Evolutionary conservation across 2,329 filamentous ascomycete species (phyloP).

Genomic region (Alternaria sp.): DNA sequence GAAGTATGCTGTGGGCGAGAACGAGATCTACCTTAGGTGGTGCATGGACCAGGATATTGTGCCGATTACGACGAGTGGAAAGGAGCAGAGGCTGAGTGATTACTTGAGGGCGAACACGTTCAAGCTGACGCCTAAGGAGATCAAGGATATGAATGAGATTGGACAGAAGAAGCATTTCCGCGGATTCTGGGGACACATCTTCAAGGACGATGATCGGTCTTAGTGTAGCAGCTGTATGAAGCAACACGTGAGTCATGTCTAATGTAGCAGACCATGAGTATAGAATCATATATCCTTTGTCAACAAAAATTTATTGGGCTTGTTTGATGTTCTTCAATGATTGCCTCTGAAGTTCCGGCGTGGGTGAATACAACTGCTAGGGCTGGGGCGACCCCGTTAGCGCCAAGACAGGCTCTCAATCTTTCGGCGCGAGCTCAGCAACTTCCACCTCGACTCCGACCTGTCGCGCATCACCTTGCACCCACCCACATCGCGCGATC

Average conservation of each 20-base stretch:
- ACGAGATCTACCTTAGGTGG: constrained; percentile 66
- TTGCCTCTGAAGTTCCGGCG: neutral
- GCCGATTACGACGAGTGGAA: constrained; percentile 65
- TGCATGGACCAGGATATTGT: constrained; percentile 66
- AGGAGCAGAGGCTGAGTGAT: constrained; percentile 65
- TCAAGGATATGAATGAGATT: constrained; percentile 55
- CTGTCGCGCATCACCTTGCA: neutral
- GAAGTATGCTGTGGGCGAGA: constrained; percentile 66
- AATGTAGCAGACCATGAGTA: neutral
- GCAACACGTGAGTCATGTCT: neutral
- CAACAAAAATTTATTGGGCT: neutral
- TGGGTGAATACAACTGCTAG: neutral
- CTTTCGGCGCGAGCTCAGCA: constrained; percentile 14
- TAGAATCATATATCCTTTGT: neutral
- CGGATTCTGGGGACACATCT: constrained; percentile 63
- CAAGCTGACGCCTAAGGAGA: constrained; percentile 64
- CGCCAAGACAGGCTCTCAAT: constrained; percentile 14
- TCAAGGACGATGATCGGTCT: constrained; percentile 59
- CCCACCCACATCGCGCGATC: constrained; percentile 2
- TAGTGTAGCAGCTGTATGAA: constrained; percentile 30
- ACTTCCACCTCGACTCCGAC: constrained; percentile 5
- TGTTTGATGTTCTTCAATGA: neutral
- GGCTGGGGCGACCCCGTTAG: neutral
- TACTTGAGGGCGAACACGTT: constrained; percentile 64
- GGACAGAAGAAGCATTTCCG: constrained; percentile 68